Conservation (phyloP, 345 rosid species). For the Populus deltoides region DNA sequence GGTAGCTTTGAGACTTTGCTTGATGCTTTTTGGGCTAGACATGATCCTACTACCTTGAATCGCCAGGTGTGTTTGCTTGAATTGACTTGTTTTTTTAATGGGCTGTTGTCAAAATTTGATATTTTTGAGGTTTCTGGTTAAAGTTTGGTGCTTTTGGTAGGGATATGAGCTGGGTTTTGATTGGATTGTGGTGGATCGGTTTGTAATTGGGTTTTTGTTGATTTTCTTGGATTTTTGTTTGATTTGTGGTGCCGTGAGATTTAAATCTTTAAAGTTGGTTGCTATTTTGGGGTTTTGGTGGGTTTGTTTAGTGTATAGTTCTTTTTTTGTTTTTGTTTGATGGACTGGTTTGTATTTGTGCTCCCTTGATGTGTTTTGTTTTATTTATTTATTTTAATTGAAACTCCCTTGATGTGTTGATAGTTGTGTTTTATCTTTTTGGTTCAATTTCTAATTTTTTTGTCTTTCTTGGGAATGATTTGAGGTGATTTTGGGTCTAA, state of each 20-base stretch:
- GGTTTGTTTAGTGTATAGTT: background rate
- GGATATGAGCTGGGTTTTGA: background rate
- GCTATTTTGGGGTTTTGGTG: background rate
- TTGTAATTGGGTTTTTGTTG: background rate
- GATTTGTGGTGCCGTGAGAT: background rate
- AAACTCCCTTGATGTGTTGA: background rate
- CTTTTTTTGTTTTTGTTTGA: background rate
- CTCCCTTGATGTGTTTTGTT: background rate
- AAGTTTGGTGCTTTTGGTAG: background rate
- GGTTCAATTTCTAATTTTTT: background rate
- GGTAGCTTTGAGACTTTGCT: slow-evolving; percentile 67
- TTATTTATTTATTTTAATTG: too few relatives aligned
- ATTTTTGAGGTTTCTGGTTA: background rate
- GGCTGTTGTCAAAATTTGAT: background rate
- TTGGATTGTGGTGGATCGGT: background rate
- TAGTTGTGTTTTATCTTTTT: background rate
- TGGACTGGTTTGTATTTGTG: background rate
- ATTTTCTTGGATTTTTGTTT: background rate
- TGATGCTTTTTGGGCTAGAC: slow-evolving; percentile 80
- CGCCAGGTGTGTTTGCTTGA: slow-evolving; percentile 60
- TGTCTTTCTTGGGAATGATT: background rate
- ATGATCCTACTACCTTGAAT: slow-evolving; percentile 88
- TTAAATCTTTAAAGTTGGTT: background rate
- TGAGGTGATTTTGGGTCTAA: background rate
- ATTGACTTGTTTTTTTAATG: background rate